Evolutionary conservation across 352 stramenopile genomes (phyloP), one percentile per base, ranked within the genome.

Genomic region (Phytophthora quininea): DNA sequence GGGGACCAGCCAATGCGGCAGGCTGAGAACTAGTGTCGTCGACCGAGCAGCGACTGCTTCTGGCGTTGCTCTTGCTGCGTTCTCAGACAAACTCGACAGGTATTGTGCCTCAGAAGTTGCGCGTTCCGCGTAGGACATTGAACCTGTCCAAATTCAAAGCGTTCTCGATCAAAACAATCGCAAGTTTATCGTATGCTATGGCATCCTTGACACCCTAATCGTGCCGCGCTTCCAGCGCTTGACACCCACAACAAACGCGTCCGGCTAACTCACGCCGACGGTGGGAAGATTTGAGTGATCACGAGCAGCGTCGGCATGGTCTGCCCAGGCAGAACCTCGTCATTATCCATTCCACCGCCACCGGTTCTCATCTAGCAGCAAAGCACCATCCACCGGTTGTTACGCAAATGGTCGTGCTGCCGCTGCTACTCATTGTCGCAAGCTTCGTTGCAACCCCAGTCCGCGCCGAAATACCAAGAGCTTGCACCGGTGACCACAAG

Each of bases 1-100:
- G 98, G 97, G 52, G 95, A 98, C 64, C 58, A 78, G 1, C 64
- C 91, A 1, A 93, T 90, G 52, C 67, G 71, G 97, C 98, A 54
- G 85, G 83, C 12, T 85, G 74, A 72, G 82, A 91, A 49, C 72
- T 91, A 24, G 19, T 24, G 19, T 24, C 19, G 19, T 24, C 19
- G 19, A 24, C 19, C 19, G 19, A 11, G 50, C 80, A 80, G 11
- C 79, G 76, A 29, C 62, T 91, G 15, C 89, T 80, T 80, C 73
- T 89, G 35, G 35, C 10, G 6, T 40, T 40, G 35, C 6, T 11
- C 10, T 11, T 40, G 35, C 35, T 40, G 6, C 35, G 35, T 40
- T 40, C 35, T 40, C 35, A 40, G 35, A 40, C 10, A 11, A 11
- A 40, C 35, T 40, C 35, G 10, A 40, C 35, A 11, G 6, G 6